Percentiles rank a stretch among this genome's conserved stretches.
Conservation (phyloP, 2,329 filamentous ascomycete genomes). For the Exophiala calicioides region DNA sequence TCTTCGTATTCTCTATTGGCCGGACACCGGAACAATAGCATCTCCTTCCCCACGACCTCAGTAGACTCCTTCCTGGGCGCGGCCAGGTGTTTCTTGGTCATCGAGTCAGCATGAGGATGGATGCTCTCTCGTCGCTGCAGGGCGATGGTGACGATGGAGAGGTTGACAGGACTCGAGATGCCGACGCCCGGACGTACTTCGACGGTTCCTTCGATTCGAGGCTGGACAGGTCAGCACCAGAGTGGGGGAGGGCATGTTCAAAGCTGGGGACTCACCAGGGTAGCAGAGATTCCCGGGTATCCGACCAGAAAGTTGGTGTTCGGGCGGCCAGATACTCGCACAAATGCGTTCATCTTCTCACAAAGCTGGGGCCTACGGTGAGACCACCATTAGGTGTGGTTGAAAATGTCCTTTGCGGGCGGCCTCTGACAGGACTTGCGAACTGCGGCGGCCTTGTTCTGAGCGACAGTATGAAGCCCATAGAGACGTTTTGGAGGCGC, state of each 20-base stretch:
- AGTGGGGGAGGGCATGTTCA: slow-evolving; percentile 12
- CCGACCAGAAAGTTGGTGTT: slow-evolving; percentile 97
- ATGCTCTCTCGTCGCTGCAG: slow-evolving; percentile 93
- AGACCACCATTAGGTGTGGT: slow-evolving; percentile 23
- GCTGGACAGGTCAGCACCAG: slow-evolving; percentile 54
- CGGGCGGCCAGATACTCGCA: slow-evolving; percentile 94
- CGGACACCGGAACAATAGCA: slow-evolving; percentile 84
- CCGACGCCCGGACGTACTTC: slow-evolving; percentile 88
- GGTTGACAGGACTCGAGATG: slow-evolving; percentile 81
- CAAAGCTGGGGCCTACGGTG: slow-evolving; percentile 19
- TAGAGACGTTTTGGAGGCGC: slow-evolving; percentile 22
- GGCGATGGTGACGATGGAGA: slow-evolving; percentile 92
- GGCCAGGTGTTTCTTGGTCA: slow-evolving; percentile 87
- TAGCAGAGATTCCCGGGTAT: slow-evolving; percentile 97
- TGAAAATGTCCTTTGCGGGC: slow-evolving; percentile 13
- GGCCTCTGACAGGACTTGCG: slow-evolving; percentile 12
- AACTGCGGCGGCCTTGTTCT: slow-evolving; percentile 24
- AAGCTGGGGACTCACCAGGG: slow-evolving; percentile 67
- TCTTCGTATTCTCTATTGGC: slow-evolving; percentile 82
- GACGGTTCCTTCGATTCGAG: slow-evolving; percentile 95
- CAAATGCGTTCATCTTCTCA: slow-evolving; percentile 69
- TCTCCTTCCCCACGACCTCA: slow-evolving; percentile 93
- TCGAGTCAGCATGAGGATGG: slow-evolving; percentile 90
- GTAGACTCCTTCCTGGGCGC: slow-evolving; percentile 86
- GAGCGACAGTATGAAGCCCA: slow-evolving; percentile 28